Percentiles rank a stretch among this genome's conserved stretches.
phyloP scores from a whole-genome alignment of 208 protist species.

The Crithidia expoeki region DNA sequence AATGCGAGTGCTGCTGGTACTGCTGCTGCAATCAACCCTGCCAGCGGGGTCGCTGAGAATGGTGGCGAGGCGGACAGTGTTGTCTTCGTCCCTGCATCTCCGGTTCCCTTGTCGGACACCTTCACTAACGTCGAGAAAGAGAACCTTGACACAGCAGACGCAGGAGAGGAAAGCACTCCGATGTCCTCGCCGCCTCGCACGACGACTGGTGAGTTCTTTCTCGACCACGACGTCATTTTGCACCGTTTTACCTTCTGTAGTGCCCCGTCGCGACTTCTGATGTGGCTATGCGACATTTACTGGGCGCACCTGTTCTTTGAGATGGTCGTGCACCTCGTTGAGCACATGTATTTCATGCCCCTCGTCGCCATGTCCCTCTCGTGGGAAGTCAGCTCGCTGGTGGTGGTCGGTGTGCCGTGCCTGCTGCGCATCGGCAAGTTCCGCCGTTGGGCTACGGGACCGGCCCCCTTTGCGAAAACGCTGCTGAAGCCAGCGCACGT shows the following conservation, averaged over 20 bases:
- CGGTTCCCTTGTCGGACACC: background rate
- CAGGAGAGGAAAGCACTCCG: background rate
- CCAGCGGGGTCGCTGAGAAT: too few relatives aligned
- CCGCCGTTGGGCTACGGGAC: conserved; percentile 51
- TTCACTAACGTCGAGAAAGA: background rate
- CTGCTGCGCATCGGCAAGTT: conserved; percentile 52
- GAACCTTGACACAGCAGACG: background rate
- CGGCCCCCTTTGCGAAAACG: conserved; percentile 39
- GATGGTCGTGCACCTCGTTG: conserved; percentile 58
- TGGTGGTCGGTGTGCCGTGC: conserved; percentile 47
- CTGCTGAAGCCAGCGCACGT: conserved; percentile 41
- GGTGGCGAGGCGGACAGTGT: conserved; percentile 6
- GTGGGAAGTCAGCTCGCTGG: conserved; percentile 55
- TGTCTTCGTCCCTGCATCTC: background rate
- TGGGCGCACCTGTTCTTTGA: conserved; percentile 70
- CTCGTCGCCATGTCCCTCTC: conserved; percentile 79
- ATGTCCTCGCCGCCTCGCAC: conserved; percentile 15
- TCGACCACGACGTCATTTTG: conserved; percentile 48
- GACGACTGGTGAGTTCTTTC: conserved; percentile 47
- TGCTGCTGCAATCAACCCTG: too few relatives aligned
- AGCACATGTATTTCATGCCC: conserved; percentile 87
- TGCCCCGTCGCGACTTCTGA: conserved; percentile 43
- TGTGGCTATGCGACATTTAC: conserved; percentile 82
- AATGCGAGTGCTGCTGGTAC: too few relatives aligned
- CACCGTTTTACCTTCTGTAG: conserved; percentile 72